Base-by-base conservation (phyloP, 2,329 filamentous ascomycete genomes). In the Pseudogymnoascus sp. region DNA sequence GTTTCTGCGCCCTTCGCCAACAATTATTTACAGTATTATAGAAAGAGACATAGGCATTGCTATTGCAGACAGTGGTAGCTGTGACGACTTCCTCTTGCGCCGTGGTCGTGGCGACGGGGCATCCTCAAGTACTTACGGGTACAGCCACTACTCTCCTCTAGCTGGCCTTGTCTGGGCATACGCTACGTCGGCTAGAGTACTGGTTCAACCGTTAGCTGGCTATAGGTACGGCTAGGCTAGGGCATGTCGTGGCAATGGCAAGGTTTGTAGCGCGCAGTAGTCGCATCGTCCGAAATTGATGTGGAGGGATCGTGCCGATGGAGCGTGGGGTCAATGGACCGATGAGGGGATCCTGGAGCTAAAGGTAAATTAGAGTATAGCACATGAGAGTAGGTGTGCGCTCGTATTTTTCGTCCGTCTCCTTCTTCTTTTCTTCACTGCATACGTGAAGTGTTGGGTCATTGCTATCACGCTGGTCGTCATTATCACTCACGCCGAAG, bases 201-300 rank as follows among this genome's bases (percentile, higher is more conserved):
- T 7, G 44, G 44, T n/a, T 54, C 44, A 17, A 54, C 26, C 31
- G 17, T 33, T 54, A 54, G n/a, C 13, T 54, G 44, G 5, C n/a
- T n/a, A 50, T 33, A 29, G n/a, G n/a, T 17, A 17, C 21, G 21
- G 21, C 21, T 31, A 17, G 44, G 7, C 44, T 17, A n/a, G 44
- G 26, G 41, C 41, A 50, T 50, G 41, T 13, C 5, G 36, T 50
- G 44, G 44, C 44, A 50, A 4, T 21, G n/a, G 8, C 26, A 54
- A 33, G 44, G 44, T 33, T 54, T 17, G n/a, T 54, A 54, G 44
- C 44, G 26, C 26, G 44, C 44, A 54, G 44, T 54, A 54, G 44
- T 54, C 44, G 44, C 44, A 50, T 50, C 44, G 44, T 50, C 13
- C 44, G 44, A 50, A 50, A 50, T 50, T 50, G 44, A 50, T 24